Base-by-base conservation (phyloP, 176 grass and related monocot species). In the Puya raimondii region DNA sequence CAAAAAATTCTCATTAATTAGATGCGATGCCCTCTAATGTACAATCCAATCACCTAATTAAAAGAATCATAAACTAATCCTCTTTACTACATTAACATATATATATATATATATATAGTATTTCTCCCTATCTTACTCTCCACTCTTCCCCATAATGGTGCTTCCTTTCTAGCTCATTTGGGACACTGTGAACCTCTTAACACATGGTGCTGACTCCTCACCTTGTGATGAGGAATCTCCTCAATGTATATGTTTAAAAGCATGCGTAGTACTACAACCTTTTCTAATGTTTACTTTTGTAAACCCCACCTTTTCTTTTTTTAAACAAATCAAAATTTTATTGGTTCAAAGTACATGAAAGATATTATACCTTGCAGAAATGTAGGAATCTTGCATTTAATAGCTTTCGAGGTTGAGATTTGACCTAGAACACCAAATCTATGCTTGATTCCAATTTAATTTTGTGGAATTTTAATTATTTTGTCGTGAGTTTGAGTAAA, bases 171-270 rank as follows among this genome's bases (percentile, higher is more conserved):
- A 47, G 59, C 49, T 16, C 65, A 74, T 49, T 23, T 69, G 56
- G 64, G 9, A n/a, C 29, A 47, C 14, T 13, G 26, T 51, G 84
- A 26, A 52, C 66, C 50, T 80, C 50, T 80, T 18, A 67, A 80
- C 76, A 83, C 85, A 83, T 87, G 85, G 64, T 80, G 85, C 65
- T 82, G 72, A 87, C 64, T 76, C 54, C 68, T 42, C 12, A 29
- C 74, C 68, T 61, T 76, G 51, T 80, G 76, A 83, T 87, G 64
- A 73, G 85, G 80, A 87, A 83, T 83, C 72, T 83, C 68, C 52
- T 23, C 73, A 83, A 69, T 80, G 64, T 80, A 20, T 61, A 57
- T 16, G 13, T 79, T 53, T 72, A 63, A 68, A 68, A 72, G 68
- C 72, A 52, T 79, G 72, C 69, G 64, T 66, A 65, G 80, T 87